phyloP scores from a whole-genome alignment of 495 filamentous ascomycete species.

The Wilcoxina mikolae region DNA sequence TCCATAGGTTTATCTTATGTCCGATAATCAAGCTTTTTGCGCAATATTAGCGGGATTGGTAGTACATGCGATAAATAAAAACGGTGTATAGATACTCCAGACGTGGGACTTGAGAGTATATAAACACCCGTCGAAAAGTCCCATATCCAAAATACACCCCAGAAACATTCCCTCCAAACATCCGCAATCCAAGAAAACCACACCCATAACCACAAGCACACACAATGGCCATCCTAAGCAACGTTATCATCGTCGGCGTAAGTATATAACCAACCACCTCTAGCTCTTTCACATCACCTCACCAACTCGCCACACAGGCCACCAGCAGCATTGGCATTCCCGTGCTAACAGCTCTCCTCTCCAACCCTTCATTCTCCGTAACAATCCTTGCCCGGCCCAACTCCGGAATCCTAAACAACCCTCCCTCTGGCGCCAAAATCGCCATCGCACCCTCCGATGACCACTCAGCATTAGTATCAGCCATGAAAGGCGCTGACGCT shows the following conservation, averaged over 20 bases:
- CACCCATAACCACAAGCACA: too few relatives aligned
- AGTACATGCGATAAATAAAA: too few relatives aligned
- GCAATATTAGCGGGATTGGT: too few relatives aligned
- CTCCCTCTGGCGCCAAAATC: constrained; percentile 4
- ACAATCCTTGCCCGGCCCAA: constrained; percentile 9
- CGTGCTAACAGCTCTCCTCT: constrained; percentile 11
- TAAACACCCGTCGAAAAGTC: too few relatives aligned
- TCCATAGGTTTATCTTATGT: too few relatives aligned
- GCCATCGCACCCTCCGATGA: constrained; percentile 8
- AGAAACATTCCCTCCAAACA: too few relatives aligned
- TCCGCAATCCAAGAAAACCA: too few relatives aligned
- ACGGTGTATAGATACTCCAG: too few relatives aligned
- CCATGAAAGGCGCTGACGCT: constrained; percentile 31
- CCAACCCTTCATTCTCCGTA: constrained; percentile 5
- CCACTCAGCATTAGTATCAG: constrained; percentile 8
- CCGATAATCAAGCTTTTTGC: too few relatives aligned
- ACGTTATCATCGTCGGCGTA: constrained; percentile 40
- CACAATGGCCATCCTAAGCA: constrained; percentile 37
- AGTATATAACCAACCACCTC: constrained; percentile 9
- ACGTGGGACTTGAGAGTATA: too few relatives aligned
- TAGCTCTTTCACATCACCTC: background rate
- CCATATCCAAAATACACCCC: too few relatives aligned
- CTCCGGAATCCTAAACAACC: background rate
- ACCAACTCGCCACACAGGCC: constrained; percentile 30
- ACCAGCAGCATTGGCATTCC: constrained; percentile 35